Percentiles rank a stretch among this genome's conserved stretches.
Conservation (phyloP, 2,329 filamentous ascomycete genomes). For the Fusarium avenaceum region DNA sequence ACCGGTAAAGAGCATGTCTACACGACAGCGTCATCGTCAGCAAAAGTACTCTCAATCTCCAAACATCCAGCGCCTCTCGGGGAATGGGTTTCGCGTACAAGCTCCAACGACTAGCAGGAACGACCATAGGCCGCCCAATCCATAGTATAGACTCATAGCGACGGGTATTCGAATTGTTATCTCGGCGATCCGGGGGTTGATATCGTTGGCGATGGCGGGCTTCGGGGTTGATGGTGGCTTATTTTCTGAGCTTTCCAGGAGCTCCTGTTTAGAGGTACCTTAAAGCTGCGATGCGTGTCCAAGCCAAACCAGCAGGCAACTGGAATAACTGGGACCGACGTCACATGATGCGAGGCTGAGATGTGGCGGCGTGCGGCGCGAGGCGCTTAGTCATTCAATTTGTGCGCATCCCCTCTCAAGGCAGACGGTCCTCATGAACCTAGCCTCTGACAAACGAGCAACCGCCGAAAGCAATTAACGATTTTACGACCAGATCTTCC, state of each 20-base stretch:
- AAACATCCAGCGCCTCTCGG: slow-evolving; percentile 15
- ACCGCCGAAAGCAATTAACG: slow-evolving; percentile 6
- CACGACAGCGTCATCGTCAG: slow-evolving; percentile 41
- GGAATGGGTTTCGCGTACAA: slow-evolving; percentile 70
- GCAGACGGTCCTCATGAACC: slow-evolving; percentile 31
- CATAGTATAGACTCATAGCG: slow-evolving; percentile 80
- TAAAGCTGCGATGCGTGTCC: slow-evolving; percentile 48
- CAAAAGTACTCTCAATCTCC: slow-evolving; percentile 15
- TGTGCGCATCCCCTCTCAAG: slow-evolving; percentile 25
- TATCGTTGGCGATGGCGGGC: slow-evolving; percentile 37
- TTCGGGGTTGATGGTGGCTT: slow-evolving; percentile 39
- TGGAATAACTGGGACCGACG: slow-evolving; percentile 45
- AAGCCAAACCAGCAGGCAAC: slow-evolving; percentile 43
- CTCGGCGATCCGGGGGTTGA: slow-evolving; percentile 41
- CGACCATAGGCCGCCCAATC: slow-evolving; percentile 75
- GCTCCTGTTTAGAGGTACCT: slow-evolving; percentile 49
- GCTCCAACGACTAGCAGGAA: slow-evolving; percentile 80
- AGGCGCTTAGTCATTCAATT: slow-evolving; percentile 47
- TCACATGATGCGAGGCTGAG: slow-evolving; percentile 55
- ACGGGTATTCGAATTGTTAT: slow-evolving; percentile 45
- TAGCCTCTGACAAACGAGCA: slow-evolving; percentile 32
- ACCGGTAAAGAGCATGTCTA: slow-evolving; percentile 99
- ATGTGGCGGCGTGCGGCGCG: slow-evolving; percentile 13
- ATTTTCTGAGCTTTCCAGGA: slow-evolving; percentile 48
- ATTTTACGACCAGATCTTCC: background rate